Percentiles rank a stretch among this genome's conserved stretches.
phyloP scores from a whole-genome alignment of 176 grass and related monocot genomes.

The Eleusine coracana region DNA sequence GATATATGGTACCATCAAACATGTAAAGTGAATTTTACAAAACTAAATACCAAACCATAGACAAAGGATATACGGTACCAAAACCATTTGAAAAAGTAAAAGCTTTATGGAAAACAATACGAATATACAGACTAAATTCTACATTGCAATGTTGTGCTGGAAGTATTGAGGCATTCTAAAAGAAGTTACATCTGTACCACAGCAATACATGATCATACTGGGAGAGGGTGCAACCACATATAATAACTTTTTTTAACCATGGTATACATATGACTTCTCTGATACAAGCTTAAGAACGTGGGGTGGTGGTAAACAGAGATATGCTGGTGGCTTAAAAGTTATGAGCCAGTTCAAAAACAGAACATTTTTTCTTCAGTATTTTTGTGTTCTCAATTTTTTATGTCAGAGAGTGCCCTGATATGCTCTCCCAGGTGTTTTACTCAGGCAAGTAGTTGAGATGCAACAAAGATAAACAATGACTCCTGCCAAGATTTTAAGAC shows the following conservation, averaged over 20 bases:
- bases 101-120: slow-evolving; percentile 14
- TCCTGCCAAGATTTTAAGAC: not conserved
- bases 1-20: not conserved
- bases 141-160: not conserved
- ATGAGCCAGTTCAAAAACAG: not conserved
- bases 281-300: slow-evolving; percentile 5
- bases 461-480: not conserved
- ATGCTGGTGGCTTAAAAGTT: slow-evolving; percentile 1
- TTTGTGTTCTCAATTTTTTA: not conserved
- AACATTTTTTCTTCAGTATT: not conserved
- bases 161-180: not conserved
- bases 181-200: not conserved
- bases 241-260: not conserved
- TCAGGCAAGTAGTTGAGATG: too few species aligned
- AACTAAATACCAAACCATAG: not conserved
- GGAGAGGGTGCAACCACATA: not conserved
- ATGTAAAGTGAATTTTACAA: slow-evolving; percentile 3
- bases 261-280: not conserved
- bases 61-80: slow-evolving; percentile 13
- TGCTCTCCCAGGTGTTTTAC: not conserved
- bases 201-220: not conserved
- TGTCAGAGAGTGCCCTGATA: not conserved
- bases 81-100: slow-evolving; percentile 14
- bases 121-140: slow-evolving; percentile 8
- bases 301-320: not conserved